Conservation (phyloP, 1,284 basidiomycete genomes). For the Ceratobasidium sp. region DNA sequence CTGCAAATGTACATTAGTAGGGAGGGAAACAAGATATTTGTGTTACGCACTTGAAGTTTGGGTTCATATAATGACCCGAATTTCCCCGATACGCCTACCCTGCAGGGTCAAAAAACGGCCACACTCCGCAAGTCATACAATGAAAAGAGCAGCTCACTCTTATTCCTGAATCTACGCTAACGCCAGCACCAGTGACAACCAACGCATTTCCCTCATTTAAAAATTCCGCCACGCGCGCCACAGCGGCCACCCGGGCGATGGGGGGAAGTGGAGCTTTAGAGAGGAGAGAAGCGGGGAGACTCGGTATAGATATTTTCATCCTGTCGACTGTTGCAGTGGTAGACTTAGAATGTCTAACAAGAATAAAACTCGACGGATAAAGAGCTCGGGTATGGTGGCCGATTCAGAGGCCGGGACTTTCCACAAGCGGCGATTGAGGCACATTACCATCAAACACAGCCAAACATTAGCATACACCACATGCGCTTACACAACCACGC, state of each 20-base stretch:
- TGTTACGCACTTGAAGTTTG: conserved; percentile 82
- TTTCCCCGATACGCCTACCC: conserved; percentile 73
- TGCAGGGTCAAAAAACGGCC: background rate
- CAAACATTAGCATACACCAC: background rate
- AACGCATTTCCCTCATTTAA: conserved; percentile 73
- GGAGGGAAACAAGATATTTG: background rate
- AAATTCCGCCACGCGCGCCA: conserved; percentile 73
- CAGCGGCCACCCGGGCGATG: conserved; percentile 66
- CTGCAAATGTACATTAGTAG: conserved; percentile 51
- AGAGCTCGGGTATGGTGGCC: background rate
- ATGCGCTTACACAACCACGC: background rate
- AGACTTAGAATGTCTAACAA: background rate
- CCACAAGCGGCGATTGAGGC: background rate
- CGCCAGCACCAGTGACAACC: conserved; percentile 88
- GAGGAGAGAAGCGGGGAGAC: conserved; percentile 71
- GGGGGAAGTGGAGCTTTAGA: conserved; percentile 57
- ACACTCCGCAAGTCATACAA: background rate
- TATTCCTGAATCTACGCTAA: conserved; percentile 93
- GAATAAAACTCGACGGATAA: background rate
- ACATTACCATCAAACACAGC: background rate
- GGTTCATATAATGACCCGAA: conserved; percentile 88
- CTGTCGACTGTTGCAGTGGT: background rate
- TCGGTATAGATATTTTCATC: conserved; percentile 85
- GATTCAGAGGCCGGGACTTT: background rate
- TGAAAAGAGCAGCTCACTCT: conserved; percentile 57